phyloP scores from a whole-genome alignment of 257 asterid species.

The Cinchona pubescens region DNA sequence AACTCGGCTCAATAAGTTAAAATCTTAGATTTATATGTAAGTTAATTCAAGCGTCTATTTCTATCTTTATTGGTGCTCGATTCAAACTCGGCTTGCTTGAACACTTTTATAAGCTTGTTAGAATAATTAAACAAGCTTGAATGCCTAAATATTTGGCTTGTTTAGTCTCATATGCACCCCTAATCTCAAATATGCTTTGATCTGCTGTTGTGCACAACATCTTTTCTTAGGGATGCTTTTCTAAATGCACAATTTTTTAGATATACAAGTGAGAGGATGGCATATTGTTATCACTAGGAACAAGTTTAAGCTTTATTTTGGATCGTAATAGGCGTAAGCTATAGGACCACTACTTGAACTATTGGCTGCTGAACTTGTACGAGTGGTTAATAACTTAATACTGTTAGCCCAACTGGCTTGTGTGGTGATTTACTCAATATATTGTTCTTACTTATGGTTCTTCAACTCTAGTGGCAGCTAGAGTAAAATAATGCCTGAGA shows the following conservation, averaged over 20 bases:
- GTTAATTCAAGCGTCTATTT: too few species aligned
- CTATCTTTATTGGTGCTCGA: too few species aligned
- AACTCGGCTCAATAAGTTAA: too few species aligned
- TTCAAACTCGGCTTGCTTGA: too few species aligned
- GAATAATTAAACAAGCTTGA: too few species aligned
- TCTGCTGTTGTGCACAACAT: not conserved
- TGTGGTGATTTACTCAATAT: not conserved
- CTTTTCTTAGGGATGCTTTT: not conserved
- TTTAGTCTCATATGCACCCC: too few species aligned
- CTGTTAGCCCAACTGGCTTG: not conserved
- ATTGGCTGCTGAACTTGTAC: not conserved
- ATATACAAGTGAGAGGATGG: not conserved
- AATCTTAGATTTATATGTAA: too few species aligned
- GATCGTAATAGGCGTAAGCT: not conserved
- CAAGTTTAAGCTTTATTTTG: not conserved
- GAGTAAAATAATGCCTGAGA: not conserved
- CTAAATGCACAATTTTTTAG: not conserved
- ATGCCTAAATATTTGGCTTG: too few species aligned
- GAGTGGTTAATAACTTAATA: not conserved
- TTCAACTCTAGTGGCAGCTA: not conserved
- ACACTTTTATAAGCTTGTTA: too few species aligned
- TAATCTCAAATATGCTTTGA: not conserved
- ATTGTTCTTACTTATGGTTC: not conserved
- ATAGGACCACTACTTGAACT: not conserved
- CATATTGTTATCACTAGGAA: not conserved